These are phyloP conservation scores for Curvularia eragrostidis DNA, from an alignment of 2,329 filamentous ascomycete species.

Conservation along the genomic window DNA sequence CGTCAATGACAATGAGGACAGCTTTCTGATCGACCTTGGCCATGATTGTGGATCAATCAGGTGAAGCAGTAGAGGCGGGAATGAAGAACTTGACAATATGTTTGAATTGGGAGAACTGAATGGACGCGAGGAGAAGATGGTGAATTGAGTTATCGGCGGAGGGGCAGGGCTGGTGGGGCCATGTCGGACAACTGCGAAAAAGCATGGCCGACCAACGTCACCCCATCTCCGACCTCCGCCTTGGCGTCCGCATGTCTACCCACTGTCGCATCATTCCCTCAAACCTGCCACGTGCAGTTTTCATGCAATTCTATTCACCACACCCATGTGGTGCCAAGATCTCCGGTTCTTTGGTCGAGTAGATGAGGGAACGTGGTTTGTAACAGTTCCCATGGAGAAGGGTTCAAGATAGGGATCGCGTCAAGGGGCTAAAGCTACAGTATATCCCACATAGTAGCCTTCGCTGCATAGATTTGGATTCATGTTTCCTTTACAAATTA, in stretches of 20 bases:
- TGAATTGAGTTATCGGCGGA: conserved; percentile 29
- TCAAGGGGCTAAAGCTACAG: neutral
- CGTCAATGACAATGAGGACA: conserved; percentile 93
- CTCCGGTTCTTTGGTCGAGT: too few relatives aligned
- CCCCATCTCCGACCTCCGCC: conserved; percentile 5
- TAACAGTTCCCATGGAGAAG: neutral
- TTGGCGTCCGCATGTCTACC: neutral
- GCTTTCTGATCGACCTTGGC: conserved; percentile 72
- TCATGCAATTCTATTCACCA: neutral
- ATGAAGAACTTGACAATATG: neutral
- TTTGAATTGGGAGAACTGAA: neutral
- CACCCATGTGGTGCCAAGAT: neutral
- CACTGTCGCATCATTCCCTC: neutral
- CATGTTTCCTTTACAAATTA: too few relatives aligned
- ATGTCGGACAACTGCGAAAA: conserved; percentile 16
- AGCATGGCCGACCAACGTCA: conserved; percentile 34
- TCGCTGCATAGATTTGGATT: neutral
- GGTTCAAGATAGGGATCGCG: neutral
- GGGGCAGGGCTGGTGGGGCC: conserved; percentile 37
- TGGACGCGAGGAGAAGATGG: conserved; percentile 9
- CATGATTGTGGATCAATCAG: conserved; percentile 58
- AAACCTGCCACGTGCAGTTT: neutral
- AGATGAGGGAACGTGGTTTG: too few relatives aligned
- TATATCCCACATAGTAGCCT: neutral
- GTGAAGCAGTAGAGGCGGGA: neutral